These are phyloP conservation scores for Pseudozyma flocculosa DNA, from an alignment of 1,284 basidiomycete species.

Conservation along the genomic window DNA sequence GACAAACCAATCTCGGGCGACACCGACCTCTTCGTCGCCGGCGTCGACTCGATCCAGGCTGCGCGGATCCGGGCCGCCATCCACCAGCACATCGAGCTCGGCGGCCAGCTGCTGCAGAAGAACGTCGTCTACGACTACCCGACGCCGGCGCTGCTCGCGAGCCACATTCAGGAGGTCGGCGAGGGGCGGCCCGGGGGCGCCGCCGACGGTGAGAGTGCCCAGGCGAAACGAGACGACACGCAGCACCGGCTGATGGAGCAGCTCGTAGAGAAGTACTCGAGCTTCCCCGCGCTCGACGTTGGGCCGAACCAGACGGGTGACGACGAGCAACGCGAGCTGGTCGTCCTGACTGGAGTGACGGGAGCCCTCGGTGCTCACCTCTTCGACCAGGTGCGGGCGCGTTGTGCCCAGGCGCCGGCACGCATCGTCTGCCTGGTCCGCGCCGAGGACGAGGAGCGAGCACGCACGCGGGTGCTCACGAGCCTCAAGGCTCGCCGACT, in stretches of 20 bases:
- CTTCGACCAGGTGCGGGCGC: constrained; percentile 62
- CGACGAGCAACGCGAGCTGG: constrained; percentile 12
- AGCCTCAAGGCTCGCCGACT: constrained; percentile 51
- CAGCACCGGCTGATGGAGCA: constrained; percentile 42
- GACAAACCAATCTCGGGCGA: constrained; percentile 4
- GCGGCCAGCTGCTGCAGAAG: constrained; percentile 8
- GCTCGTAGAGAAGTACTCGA: constrained; percentile 51
- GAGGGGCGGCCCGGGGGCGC: constrained; percentile 6
- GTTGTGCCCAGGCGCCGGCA: constrained; percentile 10
- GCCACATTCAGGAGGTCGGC: constrained; percentile 28
- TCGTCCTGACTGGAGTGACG: constrained; percentile 65
- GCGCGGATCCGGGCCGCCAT: constrained; percentile 35
- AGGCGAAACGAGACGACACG: background rate
- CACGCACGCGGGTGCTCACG: constrained; percentile 58
- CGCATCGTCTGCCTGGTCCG: constrained; percentile 65
- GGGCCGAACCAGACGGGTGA: constrained; percentile 6
- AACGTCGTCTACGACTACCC: constrained; percentile 41
- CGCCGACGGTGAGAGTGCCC: constrained; percentile 13
- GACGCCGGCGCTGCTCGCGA: constrained; percentile 18
- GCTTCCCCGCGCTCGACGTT: constrained; percentile 8
- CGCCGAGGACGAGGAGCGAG: constrained; percentile 60
- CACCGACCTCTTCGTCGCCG: constrained; percentile 34
- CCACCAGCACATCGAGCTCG: constrained; percentile 21
- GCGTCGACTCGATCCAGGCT: constrained; percentile 41
- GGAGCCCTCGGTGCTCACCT: constrained; percentile 68